phyloP scores from a whole-genome alignment of 192 early-diverging fungal genomes.

The Coemansia sp. region DNA sequence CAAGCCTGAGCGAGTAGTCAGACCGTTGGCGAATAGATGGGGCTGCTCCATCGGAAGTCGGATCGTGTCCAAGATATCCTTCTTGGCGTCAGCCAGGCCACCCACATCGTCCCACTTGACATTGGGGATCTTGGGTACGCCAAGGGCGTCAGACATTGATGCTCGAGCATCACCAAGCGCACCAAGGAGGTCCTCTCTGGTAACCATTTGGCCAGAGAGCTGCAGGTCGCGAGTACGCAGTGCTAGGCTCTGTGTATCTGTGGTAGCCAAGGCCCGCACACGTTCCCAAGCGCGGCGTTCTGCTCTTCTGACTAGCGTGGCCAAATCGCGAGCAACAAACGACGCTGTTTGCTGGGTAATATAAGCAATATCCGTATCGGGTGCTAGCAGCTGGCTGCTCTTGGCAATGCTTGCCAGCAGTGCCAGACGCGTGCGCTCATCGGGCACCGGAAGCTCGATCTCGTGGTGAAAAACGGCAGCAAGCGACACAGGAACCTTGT shows the following conservation, averaged over 20 bases:
- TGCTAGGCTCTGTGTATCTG: background rate
- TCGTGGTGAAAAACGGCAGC: slow-evolving; percentile 79
- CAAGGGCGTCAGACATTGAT: slow-evolving; percentile 86
- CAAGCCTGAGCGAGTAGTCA: slow-evolving; percentile 92
- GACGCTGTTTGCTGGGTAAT: slow-evolving; percentile 92
- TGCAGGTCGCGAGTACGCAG: slow-evolving; percentile 55
- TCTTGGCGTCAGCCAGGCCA: slow-evolving; percentile 88
- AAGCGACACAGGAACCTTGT: slow-evolving; percentile 75
- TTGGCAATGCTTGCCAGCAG: slow-evolving; percentile 62
- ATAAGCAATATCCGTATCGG: slow-evolving; percentile 70
- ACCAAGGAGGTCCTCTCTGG: slow-evolving; percentile 73
- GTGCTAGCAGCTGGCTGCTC: slow-evolving; percentile 57
- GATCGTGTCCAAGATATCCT: slow-evolving; percentile 93
- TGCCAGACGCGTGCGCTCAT: slow-evolving; percentile 61
- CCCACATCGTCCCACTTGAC: slow-evolving; percentile 99
- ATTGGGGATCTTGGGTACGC: slow-evolving; percentile 97
- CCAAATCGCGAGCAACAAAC: slow-evolving; percentile 82
- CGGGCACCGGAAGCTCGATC: slow-evolving; percentile 70
- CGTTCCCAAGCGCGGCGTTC: slow-evolving; percentile 64
- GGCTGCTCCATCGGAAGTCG: slow-evolving; percentile 94
- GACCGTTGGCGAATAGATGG: slow-evolving; percentile 90
- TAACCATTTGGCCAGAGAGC: slow-evolving; percentile 70
- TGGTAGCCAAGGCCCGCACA: slow-evolving; percentile 3
- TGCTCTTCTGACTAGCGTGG: slow-evolving; percentile 70
- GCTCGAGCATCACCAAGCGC: slow-evolving; percentile 78